phyloP scores from a whole-genome alignment of 2,329 filamentous ascomycete species.

The Tolypocladium paradoxum region DNA sequence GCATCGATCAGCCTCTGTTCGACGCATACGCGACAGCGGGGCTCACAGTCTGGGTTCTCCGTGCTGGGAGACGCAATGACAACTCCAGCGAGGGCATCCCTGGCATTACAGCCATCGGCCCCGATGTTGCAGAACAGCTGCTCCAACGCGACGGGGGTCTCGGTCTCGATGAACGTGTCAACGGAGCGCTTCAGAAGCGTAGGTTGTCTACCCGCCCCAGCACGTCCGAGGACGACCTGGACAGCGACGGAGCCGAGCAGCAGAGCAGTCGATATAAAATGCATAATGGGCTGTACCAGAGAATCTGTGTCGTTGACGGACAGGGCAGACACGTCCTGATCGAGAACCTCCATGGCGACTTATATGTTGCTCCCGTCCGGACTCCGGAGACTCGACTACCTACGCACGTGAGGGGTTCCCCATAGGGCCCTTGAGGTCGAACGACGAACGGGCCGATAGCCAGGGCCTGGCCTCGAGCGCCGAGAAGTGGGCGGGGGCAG shows the following conservation, averaged over 20 bases:
- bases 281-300: conserved; percentile 32
- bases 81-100: conserved; percentile 36
- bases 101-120: conserved; percentile 36
- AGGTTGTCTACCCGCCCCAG: conserved; percentile 15
- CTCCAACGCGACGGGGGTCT: conserved; percentile 39
- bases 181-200: conserved; percentile 36
- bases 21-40: background rate
- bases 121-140: conserved; percentile 51
- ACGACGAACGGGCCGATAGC: background rate
- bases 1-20: background rate
- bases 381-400: background rate
- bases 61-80: conserved; percentile 48
- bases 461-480: background rate
- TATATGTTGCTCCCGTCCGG: conserved; percentile 8
- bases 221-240: conserved; percentile 38
- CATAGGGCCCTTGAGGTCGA: background rate
- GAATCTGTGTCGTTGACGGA: conserved; percentile 17
- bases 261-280: conserved; percentile 37
- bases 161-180: conserved; percentile 39
- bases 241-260: conserved; percentile 40
- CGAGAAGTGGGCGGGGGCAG: background rate
- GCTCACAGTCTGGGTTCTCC: conserved; percentile 44
- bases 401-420: background rate
- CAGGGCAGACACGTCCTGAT: conserved; percentile 13
- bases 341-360: conserved; percentile 14